Evolutionary conservation across 495 filamentous ascomycete species (phyloP).

Genomic region (Aspergillus hancockii): DNA sequence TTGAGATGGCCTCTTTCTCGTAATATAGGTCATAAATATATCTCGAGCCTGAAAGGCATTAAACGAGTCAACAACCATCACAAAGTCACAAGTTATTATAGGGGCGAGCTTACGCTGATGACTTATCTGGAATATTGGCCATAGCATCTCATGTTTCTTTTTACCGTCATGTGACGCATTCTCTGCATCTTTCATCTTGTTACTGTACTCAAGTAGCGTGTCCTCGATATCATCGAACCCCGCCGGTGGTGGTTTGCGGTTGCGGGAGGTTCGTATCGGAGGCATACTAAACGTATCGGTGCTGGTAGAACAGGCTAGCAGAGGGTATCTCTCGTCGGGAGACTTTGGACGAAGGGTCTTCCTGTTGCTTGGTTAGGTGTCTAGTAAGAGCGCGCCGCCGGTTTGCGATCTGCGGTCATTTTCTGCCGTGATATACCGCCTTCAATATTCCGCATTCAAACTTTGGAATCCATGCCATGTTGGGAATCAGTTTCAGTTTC

Average conservation of each 20-base stretch:
- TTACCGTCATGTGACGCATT: slow-evolving; percentile 75
- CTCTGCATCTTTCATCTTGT: slow-evolving; percentile 99
- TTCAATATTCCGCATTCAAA: background rate
- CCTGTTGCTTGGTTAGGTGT: background rate
- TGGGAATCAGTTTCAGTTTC: background rate
- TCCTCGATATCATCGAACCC: slow-evolving; percentile 98
- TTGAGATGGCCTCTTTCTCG: slow-evolving; percentile 91
- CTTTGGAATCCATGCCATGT: background rate
- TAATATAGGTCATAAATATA: slow-evolving; percentile 99
- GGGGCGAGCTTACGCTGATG: slow-evolving; percentile 72
- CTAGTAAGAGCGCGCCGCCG: background rate
- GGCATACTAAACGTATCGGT: slow-evolving; percentile 61
- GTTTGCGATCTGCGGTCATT: background rate
- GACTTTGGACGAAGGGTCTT: background rate
- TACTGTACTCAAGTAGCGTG: slow-evolving; percentile 89
- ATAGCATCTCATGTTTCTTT: slow-evolving; percentile 84
- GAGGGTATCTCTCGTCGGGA: background rate
- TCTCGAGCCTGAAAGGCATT: slow-evolving; percentile 55
- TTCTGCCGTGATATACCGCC: slow-evolving; percentile 16
- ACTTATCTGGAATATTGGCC: slow-evolving; percentile 96
- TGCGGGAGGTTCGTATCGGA: slow-evolving; percentile 72
- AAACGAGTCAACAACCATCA: slow-evolving; percentile 1
- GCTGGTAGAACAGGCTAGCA: background rate
- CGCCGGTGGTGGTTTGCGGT: slow-evolving; percentile 87
- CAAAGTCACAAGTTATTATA: background rate